phyloP scores from a whole-genome alignment of 495 filamentous ascomycete species.

The Xylaria nigripes region DNA sequence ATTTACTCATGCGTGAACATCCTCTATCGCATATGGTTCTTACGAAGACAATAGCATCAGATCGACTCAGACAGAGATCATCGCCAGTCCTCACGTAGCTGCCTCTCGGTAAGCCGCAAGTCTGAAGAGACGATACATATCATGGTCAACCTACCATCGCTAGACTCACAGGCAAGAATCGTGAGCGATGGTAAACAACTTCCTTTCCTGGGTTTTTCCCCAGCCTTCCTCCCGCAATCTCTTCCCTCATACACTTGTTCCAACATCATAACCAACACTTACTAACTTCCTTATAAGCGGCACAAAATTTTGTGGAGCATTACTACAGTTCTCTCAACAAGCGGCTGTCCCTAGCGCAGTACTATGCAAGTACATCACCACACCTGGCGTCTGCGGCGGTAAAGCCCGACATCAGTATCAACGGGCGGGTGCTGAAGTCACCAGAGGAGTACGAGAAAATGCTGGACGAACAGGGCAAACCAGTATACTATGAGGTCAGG shows the following conservation, averaged over 20 bases:
- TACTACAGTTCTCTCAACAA: conserved; percentile 35
- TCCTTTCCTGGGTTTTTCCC: too few relatives aligned
- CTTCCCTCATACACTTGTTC: not conserved
- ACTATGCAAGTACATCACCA: conserved; percentile 32
- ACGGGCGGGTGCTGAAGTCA: conserved; percentile 30
- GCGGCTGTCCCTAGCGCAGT: conserved; percentile 22
- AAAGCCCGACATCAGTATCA: conserved; percentile 39
- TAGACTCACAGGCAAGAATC: conserved; percentile 20
- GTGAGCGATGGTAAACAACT: conserved; percentile 19
- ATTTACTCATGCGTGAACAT: too few relatives aligned
- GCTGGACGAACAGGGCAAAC: conserved; percentile 28
- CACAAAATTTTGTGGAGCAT: conserved; percentile 32
- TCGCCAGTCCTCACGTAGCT: not conserved
- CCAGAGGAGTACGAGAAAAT: conserved; percentile 30
- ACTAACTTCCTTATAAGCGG: conserved; percentile 26
- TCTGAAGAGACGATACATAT: not conserved
- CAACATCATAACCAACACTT: not conserved
- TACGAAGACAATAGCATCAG: too few relatives aligned
- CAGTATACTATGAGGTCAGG: conserved; percentile 49
- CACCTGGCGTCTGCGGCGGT: conserved; percentile 25
- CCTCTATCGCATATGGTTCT: too few relatives aligned
- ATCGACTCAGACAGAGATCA: not conserved
- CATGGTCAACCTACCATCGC: conserved; percentile 16
- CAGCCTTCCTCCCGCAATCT: too few relatives aligned
- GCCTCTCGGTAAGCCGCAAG: not conserved